Evolutionary conservation across 768 basidiomycete genomes (phyloP), one percentile per base, ranked within the genome.

Genomic region (Lactarius hatsudake): DNA sequence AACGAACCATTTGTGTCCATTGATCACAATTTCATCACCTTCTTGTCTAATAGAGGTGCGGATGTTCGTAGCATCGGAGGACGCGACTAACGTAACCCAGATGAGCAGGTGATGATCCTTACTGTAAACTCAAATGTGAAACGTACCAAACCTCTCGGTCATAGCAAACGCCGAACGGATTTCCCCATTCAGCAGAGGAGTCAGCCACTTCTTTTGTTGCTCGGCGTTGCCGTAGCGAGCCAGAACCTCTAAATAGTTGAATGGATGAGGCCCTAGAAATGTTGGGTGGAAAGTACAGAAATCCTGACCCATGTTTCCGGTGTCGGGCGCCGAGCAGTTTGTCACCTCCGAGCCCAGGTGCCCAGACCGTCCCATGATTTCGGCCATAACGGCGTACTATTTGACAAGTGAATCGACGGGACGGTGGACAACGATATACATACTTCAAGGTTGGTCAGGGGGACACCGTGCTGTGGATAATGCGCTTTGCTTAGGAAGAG

Each of bases 381-480:
- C 96, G n/a, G 95, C 95, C 89, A 98, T 97, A 34, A 98, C 90
- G 45, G 92, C 94, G 76, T 99, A 98, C 94, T 96, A 17, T 20
- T 58, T 36, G 69, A 56, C 13, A 54, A 26, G 18, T 58, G 54
- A 59, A 18, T 40, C 34, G 36, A 17, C 68, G 53, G 17, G 38
- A 58, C 42, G 30, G 48, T 17, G 23, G 34, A 15, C 36, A 12
- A 38, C 5, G 28, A 59, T 12, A 38, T 38, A 38, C 82, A 55
- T 69, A 94, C 94, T 84, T 99, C 97, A 56, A 99, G 82, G 77
- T 98, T 98, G 18, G 88, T 89, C 70, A 98, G 81, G n/a, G 90
- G 89, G 6, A 94, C 90, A 51, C 96, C 96, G 73, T 87, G 84
- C 71, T 91, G 82, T 9, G 94, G 95, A 75, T 96, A 98, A 75